These are phyloP conservation scores for Eucalyptus erythrocorys DNA, from an alignment of 345 rosid species.

Conservation along the genomic window DNA sequence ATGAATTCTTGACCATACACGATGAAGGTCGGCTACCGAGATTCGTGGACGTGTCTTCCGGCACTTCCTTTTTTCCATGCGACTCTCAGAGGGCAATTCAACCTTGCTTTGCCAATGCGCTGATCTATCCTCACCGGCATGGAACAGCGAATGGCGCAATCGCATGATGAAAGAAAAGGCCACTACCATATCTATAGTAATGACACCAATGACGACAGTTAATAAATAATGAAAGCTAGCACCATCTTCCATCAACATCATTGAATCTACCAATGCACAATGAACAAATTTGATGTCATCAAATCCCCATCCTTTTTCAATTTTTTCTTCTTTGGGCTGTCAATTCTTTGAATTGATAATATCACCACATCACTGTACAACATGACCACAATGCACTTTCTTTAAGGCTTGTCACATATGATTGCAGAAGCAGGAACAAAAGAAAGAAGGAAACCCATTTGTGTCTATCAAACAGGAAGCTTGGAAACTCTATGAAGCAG, in stretches of 20 bases:
- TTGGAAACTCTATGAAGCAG: background rate
- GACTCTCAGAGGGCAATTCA: background rate
- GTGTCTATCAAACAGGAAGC: background rate
- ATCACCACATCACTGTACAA: background rate
- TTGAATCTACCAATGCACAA: background rate
- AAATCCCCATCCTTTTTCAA: background rate
- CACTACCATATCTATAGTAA: background rate
- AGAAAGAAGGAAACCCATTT: background rate
- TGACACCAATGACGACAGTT: background rate
- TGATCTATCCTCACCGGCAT: background rate
- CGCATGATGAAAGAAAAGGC: background rate
- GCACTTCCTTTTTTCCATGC: background rate
- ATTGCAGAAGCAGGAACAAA: background rate
- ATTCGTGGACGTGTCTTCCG: background rate
- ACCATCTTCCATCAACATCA: background rate
- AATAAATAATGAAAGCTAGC: background rate
- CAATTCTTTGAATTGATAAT: background rate
- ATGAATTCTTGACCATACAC: background rate
- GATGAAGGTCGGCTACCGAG: background rate
- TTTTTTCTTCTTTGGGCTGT: background rate
- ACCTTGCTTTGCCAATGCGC: background rate
- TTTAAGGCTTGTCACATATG: background rate
- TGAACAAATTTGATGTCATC: background rate
- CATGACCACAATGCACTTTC: background rate
- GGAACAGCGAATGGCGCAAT: background rate